Evolutionary conservation across 139 green algal species (phyloP), one percentile per base, ranked within the genome.

Genomic region (Auxenochlorella protothecoides): DNA sequence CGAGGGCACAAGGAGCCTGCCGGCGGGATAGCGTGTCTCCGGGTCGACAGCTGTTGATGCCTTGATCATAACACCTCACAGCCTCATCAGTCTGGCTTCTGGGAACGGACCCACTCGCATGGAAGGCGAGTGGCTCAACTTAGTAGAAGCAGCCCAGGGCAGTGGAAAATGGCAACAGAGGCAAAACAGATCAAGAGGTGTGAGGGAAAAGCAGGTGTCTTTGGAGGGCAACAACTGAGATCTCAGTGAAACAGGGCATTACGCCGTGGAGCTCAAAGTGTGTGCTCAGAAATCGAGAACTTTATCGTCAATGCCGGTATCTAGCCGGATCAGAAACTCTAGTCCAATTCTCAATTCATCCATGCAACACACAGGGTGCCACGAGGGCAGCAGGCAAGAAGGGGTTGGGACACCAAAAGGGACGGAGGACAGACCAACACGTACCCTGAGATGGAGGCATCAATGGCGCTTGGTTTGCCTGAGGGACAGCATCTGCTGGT

Each of bases 271-370:
- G 53, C 51, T 6, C 15, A 7, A 8, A 4, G 55, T 11, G 10
- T 76, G 56, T 76, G 84, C 85, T 92, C 87, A 91, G 87, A 88
- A 86, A 92, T 86, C 87, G 86, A 92, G 92, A 85, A 78, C 73
- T 78, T 74, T 73, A 75, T 90, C 83, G 68, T 92, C 86, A 89
- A 78, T 63, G 72, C 72, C 66, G 69, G 51, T 72, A n/a, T 66
- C 70, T 71, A 71, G 63, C 70, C 81, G 83, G 27, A 44, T 92
- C 88, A 69, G 85, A 92, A 89, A 92, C 86, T 92, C 88, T 92
- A 92, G 88, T 92, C 88, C 83, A 76, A 85, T 81, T 71, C 61
- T 71, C 65, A 64, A 57, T 14, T 63, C 3, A 64, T 72, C 65
- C n/a, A 72, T 66, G 68, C 72, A 3, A 63, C 70, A 75, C 52